Conservation (phyloP, 2,329 filamentous ascomycete genomes). For the Calonectria ilicicola region DNA sequence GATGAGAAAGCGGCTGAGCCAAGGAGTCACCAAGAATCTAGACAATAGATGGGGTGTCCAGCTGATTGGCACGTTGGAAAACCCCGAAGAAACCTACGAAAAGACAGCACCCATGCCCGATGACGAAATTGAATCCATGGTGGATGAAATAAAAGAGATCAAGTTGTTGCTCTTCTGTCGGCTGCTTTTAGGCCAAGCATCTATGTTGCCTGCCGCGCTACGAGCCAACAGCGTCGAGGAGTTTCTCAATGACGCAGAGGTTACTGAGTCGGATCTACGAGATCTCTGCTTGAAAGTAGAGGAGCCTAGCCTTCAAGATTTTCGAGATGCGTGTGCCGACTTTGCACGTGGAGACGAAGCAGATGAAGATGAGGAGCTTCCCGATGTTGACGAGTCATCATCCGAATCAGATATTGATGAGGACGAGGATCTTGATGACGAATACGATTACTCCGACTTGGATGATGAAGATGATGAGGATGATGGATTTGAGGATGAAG, state of each 20-base stretch:
- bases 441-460: too few relatives aligned
- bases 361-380: constrained; percentile 20
- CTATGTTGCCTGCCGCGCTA: constrained; percentile 41
- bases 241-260: constrained; percentile 40
- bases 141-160: constrained; percentile 43
- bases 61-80: constrained; percentile 41
- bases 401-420: not conserved
- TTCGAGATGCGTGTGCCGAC: constrained; percentile 46
- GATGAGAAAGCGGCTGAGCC: constrained; percentile 40
- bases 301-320: constrained; percentile 41
- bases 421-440: constrained; percentile 22
- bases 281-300: constrained; percentile 45
- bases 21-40: constrained; percentile 43
- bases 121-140: constrained; percentile 38
- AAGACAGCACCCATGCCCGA: constrained; percentile 42
- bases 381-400: not conserved
- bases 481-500: too few relatives aligned
- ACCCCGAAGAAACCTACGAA: constrained; percentile 37
- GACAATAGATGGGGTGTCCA: constrained; percentile 32
- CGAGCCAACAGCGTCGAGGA: constrained; percentile 39
- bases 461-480: not conserved
- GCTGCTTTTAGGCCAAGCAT: constrained; percentile 40
- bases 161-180: constrained; percentile 44
- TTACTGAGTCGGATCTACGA: constrained; percentile 41
- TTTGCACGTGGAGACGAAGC: constrained; percentile 40